Conservation (phyloP, 331 rosid species). For the Spiraea crenata region DNA sequence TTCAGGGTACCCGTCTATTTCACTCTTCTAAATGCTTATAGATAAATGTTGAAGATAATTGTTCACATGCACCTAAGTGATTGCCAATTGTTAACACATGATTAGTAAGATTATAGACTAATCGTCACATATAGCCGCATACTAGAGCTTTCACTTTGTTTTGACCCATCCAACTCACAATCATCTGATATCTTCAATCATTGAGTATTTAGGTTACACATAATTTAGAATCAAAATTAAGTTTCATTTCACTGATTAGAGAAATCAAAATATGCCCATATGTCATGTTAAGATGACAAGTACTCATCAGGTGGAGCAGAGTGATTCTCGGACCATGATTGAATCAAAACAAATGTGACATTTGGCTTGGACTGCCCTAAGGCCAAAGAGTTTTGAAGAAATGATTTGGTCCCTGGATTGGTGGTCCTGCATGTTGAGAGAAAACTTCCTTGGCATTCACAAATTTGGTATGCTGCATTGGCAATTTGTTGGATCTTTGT, state of each 20-base stretch:
- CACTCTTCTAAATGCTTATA: too few relatives aligned
- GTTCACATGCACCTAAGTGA: too few relatives aligned
- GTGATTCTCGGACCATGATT: conserved; percentile 14
- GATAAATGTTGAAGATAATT: too few relatives aligned
- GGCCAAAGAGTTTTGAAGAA: neutral
- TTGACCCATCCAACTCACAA: neutral
- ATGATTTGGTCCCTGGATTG: conserved; percentile 3
- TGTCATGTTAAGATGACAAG: too few relatives aligned
- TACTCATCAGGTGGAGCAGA: neutral
- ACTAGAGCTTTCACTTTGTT: too few relatives aligned
- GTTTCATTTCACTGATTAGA: too few relatives aligned
- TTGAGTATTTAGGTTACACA: neutral
- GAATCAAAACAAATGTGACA: conserved; percentile 4
- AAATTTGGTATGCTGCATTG: neutral
- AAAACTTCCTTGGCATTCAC: conserved; percentile 3
- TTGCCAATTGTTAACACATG: too few relatives aligned
- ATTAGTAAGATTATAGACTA: too few relatives aligned
- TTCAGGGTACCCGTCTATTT: too few relatives aligned
- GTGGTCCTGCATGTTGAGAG: conserved; percentile 18
- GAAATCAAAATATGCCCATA: neutral
- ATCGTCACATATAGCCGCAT: too few relatives aligned
- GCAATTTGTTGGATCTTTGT: conserved; percentile 8
- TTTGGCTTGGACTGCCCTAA: neutral
- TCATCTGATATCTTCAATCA: neutral
- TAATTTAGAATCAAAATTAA: too few relatives aligned